These are phyloP conservation scores for Phytophthora citrophthora DNA, from an alignment of 352 stramenopile genomes.

Conservation along the genomic window DNA sequence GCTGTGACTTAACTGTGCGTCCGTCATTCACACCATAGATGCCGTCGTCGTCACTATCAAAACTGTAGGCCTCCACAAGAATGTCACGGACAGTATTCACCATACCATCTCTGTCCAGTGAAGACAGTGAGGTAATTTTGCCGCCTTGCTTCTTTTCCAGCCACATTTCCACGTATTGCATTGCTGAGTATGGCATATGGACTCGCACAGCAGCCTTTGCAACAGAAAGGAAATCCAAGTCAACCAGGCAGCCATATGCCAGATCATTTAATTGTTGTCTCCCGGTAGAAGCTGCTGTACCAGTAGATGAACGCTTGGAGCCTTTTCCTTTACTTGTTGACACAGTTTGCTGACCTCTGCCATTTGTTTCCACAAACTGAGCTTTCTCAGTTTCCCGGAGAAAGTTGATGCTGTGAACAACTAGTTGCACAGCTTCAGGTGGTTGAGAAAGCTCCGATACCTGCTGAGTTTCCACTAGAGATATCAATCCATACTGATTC, in stretches of 20 bases:
- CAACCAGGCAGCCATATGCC: conserved; percentile 65
- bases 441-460: conserved; percentile 25
- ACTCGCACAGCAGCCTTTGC: conserved; percentile 67
- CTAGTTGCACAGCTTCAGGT: conserved; percentile 61
- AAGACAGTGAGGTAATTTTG: conserved; percentile 48
- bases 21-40: conserved; percentile 86
- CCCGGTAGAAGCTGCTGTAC: not conserved
- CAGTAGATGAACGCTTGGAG: conserved; percentile 16
- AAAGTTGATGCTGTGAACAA: conserved; percentile 86
- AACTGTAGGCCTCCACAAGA: conserved; percentile 68
- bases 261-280: conserved; percentile 25
- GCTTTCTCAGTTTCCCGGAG: conserved; percentile 78
- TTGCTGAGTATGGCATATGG: conserved; percentile 89
- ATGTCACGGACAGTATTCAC: conserved; percentile 52
- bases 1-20: conserved; percentile 65
- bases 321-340: conserved; percentile 22
- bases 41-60: conserved; percentile 69
- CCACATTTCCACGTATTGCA: conserved; percentile 92
- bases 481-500: not conserved
- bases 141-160: conserved; percentile 66
- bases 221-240: conserved; percentile 70
- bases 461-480: not conserved
- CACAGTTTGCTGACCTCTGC: conserved; percentile 16
- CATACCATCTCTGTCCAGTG: conserved; percentile 32
- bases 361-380: conserved; percentile 74